Percentiles rank a stretch among this genome's conserved stretches.
phyloP scores from a whole-genome alignment of 1,139 yeast genomes.

The Lipomyces yarrowii region DNA sequence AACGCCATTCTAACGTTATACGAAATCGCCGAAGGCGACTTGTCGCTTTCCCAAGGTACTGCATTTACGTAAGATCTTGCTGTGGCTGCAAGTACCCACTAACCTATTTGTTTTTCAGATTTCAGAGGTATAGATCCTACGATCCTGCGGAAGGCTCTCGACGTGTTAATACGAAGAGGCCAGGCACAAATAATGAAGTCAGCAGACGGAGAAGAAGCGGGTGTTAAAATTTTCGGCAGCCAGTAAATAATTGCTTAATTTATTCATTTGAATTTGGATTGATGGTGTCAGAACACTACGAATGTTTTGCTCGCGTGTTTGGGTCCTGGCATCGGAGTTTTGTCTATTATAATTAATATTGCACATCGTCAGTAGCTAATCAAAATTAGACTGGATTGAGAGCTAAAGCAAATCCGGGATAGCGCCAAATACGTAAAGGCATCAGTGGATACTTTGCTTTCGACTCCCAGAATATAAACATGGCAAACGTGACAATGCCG shows the following conservation, averaged over 20 bases:
- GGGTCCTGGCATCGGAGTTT: not conserved
- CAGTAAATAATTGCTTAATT: not conserved
- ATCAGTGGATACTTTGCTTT: constrained; percentile 48
- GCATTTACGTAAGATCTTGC: not conserved
- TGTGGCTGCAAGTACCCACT: not conserved
- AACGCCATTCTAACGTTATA: constrained; percentile 80
- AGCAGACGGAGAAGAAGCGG: constrained; percentile 61
- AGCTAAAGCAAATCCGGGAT: constrained; percentile 45
- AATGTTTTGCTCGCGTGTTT: not conserved
- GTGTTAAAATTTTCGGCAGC: constrained; percentile 54
- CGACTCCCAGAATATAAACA: constrained; percentile 46
- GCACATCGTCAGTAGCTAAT: not conserved
- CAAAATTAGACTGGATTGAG: not conserved
- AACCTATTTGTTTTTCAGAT: constrained; percentile 47
- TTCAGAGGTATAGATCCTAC: constrained; percentile 65
- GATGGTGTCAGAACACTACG: not conserved
- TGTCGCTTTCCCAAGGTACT: constrained; percentile 43
- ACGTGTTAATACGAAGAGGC: constrained; percentile 64
- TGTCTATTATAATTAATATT: not conserved
- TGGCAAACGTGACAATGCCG: constrained; percentile 44
- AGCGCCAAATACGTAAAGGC: constrained; percentile 49
- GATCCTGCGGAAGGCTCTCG: constrained; percentile 59
- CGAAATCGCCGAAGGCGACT: constrained; percentile 71
- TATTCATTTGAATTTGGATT: not conserved
- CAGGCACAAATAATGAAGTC: constrained; percentile 66